Evolutionary conservation across 306 rosid species (phyloP), one percentile per base, ranked within the genome.

Genomic region (Sindora glabra): DNA sequence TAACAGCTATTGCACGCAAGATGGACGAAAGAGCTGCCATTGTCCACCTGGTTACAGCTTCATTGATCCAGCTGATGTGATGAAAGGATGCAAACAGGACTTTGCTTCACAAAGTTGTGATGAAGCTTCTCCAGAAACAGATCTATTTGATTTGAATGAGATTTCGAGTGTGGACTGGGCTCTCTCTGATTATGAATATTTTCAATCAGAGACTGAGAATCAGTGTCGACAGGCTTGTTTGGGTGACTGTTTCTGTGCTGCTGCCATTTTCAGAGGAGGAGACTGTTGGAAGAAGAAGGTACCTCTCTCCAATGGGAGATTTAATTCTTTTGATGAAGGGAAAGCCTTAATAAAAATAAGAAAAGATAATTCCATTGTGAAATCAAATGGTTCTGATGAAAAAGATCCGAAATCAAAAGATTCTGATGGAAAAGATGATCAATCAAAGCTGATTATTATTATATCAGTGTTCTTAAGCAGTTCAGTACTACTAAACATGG

Each of bases 21-120:
- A 50, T 48, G 17, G 6, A n/a, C n/a, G 48, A 14, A 38, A 60
- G 38, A 51, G 19, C 11, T 77, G 82, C 40, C 18, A 45, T 0
- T 77, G 79, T 15, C 80, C 83, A 2, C 22, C 14, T 1, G 71
- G 80, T 10, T 78, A 65, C 27, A 57, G 18, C 61, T 15, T 38
- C 6, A 8, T 80, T 13, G 77, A 80, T 68, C 66, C 74, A 10
- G 3, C 34, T 45, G 74, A 80, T 65, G 51, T 2, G 15, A 36
- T 25, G 42, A 62, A 57, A 50, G 82, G 82, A 32, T 80, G 86
- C 44, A 76, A 55, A 21, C 73, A 34, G n/a, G 30, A 39, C 42
- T 79, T 75, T 17, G 24, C 25, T 45, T 22, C 72, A 10, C 82
- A 72, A 48, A 72, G 68, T 13, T 80, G 82, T 16, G 52, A 33